Percentiles rank a stretch among this genome's conserved stretches.
These are phyloP conservation scores for Chaetomium tenue DNA, from an alignment of 495 filamentous ascomycete genomes.

Conservation along the genomic window DNA sequence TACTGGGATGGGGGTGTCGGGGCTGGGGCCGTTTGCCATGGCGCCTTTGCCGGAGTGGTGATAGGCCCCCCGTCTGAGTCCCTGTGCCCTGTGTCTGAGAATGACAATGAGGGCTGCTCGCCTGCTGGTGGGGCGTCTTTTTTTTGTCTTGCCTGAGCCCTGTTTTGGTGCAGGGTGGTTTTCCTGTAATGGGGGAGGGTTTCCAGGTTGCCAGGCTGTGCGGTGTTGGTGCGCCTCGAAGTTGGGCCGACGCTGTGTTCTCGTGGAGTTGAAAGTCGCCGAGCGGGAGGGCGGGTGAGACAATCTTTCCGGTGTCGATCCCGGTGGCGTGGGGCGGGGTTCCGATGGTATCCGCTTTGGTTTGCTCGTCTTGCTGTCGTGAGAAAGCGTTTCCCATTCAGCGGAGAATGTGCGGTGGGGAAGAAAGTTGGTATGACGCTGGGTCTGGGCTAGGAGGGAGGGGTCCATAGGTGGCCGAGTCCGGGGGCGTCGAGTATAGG, in stretches of 20 bases:
- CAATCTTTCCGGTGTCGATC: neutral
- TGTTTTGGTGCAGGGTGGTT: neutral
- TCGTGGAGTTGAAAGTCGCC: neutral
- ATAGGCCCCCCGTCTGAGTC: neutral
- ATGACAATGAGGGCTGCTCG: neutral
- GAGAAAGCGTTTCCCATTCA: neutral
- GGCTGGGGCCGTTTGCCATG: conserved; percentile 29
- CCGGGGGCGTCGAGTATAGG: too few relatives aligned
- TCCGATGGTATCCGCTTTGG: neutral
- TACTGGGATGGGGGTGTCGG: conserved; percentile 2
- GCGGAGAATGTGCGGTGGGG: too few relatives aligned
- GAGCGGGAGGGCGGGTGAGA: neutral
- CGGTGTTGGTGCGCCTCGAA: neutral
- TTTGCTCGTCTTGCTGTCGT: neutral
- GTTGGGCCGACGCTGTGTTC: neutral
- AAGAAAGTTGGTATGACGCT: too few relatives aligned
- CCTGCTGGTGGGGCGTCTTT: too few relatives aligned
- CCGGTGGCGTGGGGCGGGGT: neutral
- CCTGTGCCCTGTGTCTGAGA: neutral
- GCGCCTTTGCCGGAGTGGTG: conserved; percentile 28
- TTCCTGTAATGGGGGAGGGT: neutral
- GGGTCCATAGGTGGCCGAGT: too few relatives aligned
- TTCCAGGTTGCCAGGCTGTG: too few relatives aligned
- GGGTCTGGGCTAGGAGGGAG: too few relatives aligned
- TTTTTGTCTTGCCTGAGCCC: neutral